Percentiles rank a stretch among this genome's conserved stretches.
These are phyloP conservation scores for Caryocar brasiliense DNA, from an alignment of 441 rosid genomes.

Conservation along the genomic window DNA sequence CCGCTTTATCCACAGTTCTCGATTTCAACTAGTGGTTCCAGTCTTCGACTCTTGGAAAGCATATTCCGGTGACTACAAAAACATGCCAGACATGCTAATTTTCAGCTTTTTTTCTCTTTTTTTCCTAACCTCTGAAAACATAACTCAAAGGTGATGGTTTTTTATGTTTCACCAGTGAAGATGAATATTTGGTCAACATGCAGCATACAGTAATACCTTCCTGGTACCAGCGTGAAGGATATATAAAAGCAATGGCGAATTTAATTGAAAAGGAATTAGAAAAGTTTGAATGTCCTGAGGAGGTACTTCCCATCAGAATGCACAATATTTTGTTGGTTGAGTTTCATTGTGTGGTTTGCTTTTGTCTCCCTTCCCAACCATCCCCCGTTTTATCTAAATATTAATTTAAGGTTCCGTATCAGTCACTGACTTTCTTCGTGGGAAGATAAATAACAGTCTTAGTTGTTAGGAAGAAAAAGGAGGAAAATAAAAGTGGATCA, in stretches of 20 bases:
- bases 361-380: too few species aligned
- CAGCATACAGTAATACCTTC: conserved; percentile 97
- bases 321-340: neutral
- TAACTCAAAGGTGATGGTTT: conserved; percentile 6
- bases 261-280: conserved; percentile 66
- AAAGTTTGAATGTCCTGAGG: conserved; percentile 54
- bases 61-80: conserved; percentile 60
- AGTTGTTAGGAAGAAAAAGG: too few species aligned
- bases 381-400: too few species aligned
- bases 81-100: too few species aligned
- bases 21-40: conserved; percentile 96
- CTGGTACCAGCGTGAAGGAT: conserved; percentile 98
- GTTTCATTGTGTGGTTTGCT: neutral
- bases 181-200: conserved; percentile 95
- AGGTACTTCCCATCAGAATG: conserved; percentile 32
- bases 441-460: too few species aligned
- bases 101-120: too few species aligned
- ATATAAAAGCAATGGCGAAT: conserved; percentile 76
- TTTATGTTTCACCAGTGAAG: conserved; percentile 52
- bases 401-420: too few species aligned
- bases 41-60: conserved; percentile 85
- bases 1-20: conserved; percentile 98
- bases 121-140: neutral
- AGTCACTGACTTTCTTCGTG: too few species aligned
- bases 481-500: too few species aligned